phyloP scores from a whole-genome alignment of 495 filamentous ascomycete species.

The Penicillium robsamsonii region DNA sequence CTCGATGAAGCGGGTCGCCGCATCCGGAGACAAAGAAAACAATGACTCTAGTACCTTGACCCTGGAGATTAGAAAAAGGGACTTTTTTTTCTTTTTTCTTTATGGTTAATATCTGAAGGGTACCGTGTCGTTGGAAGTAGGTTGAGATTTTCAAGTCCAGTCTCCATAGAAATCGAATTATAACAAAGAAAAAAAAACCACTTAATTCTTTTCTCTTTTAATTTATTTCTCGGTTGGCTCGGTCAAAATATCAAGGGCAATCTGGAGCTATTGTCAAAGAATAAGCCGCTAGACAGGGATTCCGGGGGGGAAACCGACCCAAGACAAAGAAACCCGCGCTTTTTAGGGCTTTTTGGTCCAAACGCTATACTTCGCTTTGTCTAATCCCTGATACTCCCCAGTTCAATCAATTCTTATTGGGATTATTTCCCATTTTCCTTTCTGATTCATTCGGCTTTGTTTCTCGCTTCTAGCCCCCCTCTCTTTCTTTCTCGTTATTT shows the following conservation, averaged over 20 bases:
- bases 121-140: not conserved
- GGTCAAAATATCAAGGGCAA: constrained; percentile 20
- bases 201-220: constrained; percentile 7
- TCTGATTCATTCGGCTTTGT: constrained; percentile 9
- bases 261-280: constrained; percentile 31
- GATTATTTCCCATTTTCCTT: constrained; percentile 1
- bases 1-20: constrained; percentile 34
- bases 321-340: constrained; percentile 21
- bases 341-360: constrained; percentile 9
- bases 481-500: constrained; percentile 18
- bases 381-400: constrained; percentile 1
- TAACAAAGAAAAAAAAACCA: constrained; percentile 3
- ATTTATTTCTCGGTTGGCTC: constrained; percentile 26
- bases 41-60: constrained; percentile 25
- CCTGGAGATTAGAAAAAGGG: not conserved
- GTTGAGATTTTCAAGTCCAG: not conserved
- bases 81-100: not conserved
- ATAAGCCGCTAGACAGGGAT: constrained; percentile 24
- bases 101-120: not conserved
- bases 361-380: constrained; percentile 24
- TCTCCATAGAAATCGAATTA: not conserved
- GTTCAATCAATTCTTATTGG: constrained; percentile 5
- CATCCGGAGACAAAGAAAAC: constrained; percentile 46
- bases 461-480: constrained; percentile 7
- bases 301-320: not conserved